phyloP scores from a whole-genome alignment of 2,329 filamentous ascomycete species.

The Ambrosiella beaveri region DNA sequence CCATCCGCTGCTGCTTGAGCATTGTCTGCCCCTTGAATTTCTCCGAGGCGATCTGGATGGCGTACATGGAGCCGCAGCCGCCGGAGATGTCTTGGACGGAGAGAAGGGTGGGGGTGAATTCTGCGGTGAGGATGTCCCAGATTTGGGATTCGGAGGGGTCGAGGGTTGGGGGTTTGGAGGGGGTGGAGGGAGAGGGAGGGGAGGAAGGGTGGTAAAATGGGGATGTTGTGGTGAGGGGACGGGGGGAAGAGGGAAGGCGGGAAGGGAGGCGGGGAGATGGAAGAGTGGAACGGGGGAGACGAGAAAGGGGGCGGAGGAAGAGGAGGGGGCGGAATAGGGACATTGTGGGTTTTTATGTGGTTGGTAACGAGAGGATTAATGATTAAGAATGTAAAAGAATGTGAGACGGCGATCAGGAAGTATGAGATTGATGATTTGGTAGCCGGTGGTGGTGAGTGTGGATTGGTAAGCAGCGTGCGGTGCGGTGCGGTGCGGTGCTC shows the following conservation, averaged over 20 bases:
- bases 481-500: background rate
- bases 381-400: background rate
- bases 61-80: conserved; percentile 78
- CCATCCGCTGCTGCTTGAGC: conserved; percentile 68
- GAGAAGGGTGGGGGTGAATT: conserved; percentile 33
- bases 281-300: background rate
- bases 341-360: background rate
- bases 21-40: conserved; percentile 53
- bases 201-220: background rate
- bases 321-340: background rate
- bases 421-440: background rate
- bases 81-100: conserved; percentile 66
- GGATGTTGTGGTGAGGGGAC: background rate
- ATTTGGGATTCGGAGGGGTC: conserved; percentile 40
- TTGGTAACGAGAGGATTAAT: background rate
- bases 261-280: background rate
- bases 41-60: conserved; percentile 56
- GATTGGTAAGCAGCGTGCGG: background rate
- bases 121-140: conserved; percentile 34
- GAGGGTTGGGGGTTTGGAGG: conserved; percentile 16
- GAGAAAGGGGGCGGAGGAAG: background rate
- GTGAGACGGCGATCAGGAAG: background rate
- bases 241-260: background rate
- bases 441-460: background rate
- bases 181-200: background rate